Evolutionary conservation across 768 basidiomycete genomes (phyloP).

Genomic region (Tricholoma sp.): DNA sequence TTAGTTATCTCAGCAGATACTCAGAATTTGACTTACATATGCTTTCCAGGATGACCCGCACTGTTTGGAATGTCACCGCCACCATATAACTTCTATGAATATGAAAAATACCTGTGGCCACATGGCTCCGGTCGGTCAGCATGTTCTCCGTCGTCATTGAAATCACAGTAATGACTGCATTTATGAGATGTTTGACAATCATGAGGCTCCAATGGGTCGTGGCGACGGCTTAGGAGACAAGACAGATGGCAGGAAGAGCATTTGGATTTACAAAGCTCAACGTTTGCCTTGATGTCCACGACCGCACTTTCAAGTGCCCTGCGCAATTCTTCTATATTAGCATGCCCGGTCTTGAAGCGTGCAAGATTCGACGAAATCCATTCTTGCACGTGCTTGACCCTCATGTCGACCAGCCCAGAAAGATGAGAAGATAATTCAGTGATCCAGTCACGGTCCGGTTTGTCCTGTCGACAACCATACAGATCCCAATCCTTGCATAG

Average conservation of each 20-base stretch:
- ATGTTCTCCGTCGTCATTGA: slow-evolving; percentile 26
- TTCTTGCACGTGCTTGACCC: slow-evolving; percentile 41
- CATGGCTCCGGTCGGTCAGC: slow-evolving; percentile 29
- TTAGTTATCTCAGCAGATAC: background rate
- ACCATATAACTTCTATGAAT: background rate
- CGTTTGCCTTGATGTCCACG: slow-evolving; percentile 40
- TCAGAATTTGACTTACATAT: background rate
- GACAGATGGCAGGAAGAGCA: slow-evolving; percentile 44
- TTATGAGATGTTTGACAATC: slow-evolving; percentile 46
- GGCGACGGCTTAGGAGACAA: slow-evolving; percentile 42
- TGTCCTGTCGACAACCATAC: slow-evolving; percentile 25
- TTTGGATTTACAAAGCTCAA: slow-evolving; percentile 44
- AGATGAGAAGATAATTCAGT: slow-evolving; percentile 33
- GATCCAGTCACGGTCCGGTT: slow-evolving; percentile 39
- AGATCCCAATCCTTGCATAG: slow-evolving; percentile 25
- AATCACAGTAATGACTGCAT: slow-evolving; percentile 41
- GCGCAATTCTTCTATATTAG: slow-evolving; percentile 40
- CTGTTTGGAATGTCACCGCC: background rate
- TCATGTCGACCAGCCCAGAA: slow-evolving; percentile 30
- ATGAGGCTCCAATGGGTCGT: slow-evolving; percentile 37
- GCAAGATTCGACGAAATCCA: slow-evolving; percentile 49
- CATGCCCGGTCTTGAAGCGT: slow-evolving; percentile 40
- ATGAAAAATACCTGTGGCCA: slow-evolving; percentile 37
- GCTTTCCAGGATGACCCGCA: background rate
- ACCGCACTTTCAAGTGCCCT: slow-evolving; percentile 36